Base-by-base conservation (phyloP, 1,139 yeast genomes). In the Pichia sp. region DNA sequence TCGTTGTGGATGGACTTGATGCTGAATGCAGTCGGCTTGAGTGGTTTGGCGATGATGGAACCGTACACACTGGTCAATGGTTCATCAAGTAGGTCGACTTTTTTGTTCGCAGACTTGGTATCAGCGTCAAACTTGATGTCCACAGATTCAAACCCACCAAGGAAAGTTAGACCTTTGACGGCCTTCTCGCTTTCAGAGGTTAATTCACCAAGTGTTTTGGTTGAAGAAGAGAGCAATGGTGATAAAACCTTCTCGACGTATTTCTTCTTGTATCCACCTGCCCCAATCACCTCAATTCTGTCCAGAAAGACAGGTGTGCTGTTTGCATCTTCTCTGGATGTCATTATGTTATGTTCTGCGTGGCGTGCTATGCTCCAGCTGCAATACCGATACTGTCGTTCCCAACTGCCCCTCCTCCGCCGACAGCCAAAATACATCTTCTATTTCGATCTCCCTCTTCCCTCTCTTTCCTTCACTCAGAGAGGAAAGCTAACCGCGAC, bases 261-360 rank as follows among this genome's bases (percentile, higher is more conserved):
- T 46, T 73, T 73, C 52, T 71, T 68, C 48, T 79, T 71, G 62
- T 79, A 78, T 7, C 71, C 66, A 48, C 77, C 80, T 16, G 81
- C 83, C 6, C 84, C 84, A 51, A 63, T 64, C 44, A 80, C 77
- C 54, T 79, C 79, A 33, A 80, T 73, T 48, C 72, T 64, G 14
- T 79, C 72, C 49, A 80, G 68, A 56, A 71, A 75, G 36, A 80
- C 71, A 2, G 83, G 82, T 2, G 60, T 60, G 6, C 64, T 57
- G 40, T 58, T 53, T 51, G 55, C 61, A 30, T 54, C 58, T 24
- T 54, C 36, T 53, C 58, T 17, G 16, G 48, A 17, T 41, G 48
- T 40, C 53, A 48, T 55, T 40, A 4, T 45, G 56, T 1, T 41
- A 40, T 10, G 40, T 36, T 16, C 16, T 36, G 16, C n/a, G 40